Percentiles rank a stretch among this genome's conserved stretches.
These are phyloP conservation scores for Komagataella ulmi DNA, from an alignment of 805 yeast genomes.

Conservation along the genomic window DNA sequence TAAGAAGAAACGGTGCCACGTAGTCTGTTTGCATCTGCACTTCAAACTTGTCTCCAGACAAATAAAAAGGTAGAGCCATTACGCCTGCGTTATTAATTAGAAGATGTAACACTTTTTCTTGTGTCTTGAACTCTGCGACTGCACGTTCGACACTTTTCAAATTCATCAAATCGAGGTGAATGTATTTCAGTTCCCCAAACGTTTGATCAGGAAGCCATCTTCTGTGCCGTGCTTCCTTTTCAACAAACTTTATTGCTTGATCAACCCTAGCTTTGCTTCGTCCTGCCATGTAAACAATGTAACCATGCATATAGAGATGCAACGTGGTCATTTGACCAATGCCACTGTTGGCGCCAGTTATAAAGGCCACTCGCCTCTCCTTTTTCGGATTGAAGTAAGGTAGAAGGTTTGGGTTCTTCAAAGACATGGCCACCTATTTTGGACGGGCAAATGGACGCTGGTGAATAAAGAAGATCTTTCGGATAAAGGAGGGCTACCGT, in stretches of 20 bases:
- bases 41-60: slow-evolving; percentile 56
- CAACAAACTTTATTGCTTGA: slow-evolving; percentile 42
- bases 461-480: neutral
- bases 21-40: slow-evolving; percentile 71
- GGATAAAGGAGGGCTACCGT: too few species aligned
- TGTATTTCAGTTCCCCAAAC: slow-evolving; percentile 34
- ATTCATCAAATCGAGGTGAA: slow-evolving; percentile 44
- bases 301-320: slow-evolving; percentile 72
- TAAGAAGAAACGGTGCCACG: slow-evolving; percentile 59
- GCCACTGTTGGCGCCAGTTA: slow-evolving; percentile 77
- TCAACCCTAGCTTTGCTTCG: slow-evolving; percentile 42
- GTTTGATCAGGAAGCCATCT: slow-evolving; percentile 9
- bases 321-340: slow-evolving; percentile 68
- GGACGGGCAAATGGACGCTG: neutral
- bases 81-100: slow-evolving; percentile 72
- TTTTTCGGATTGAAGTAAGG: slow-evolving; percentile 48
- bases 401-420: slow-evolving; percentile 27
- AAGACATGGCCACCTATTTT: neutral
- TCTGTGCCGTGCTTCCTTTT: slow-evolving; percentile 34
- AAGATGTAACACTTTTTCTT: slow-evolving; percentile 42
- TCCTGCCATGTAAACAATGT: slow-evolving; percentile 62
- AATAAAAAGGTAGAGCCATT: slow-evolving; percentile 57
- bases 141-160: slow-evolving; percentile 34
- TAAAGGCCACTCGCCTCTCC: slow-evolving; percentile 51
- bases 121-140: slow-evolving; percentile 25